These are phyloP conservation scores for Psidium friedrichsthalianum DNA, from an alignment of 345 rosid genomes.

Conservation along the genomic window DNA sequence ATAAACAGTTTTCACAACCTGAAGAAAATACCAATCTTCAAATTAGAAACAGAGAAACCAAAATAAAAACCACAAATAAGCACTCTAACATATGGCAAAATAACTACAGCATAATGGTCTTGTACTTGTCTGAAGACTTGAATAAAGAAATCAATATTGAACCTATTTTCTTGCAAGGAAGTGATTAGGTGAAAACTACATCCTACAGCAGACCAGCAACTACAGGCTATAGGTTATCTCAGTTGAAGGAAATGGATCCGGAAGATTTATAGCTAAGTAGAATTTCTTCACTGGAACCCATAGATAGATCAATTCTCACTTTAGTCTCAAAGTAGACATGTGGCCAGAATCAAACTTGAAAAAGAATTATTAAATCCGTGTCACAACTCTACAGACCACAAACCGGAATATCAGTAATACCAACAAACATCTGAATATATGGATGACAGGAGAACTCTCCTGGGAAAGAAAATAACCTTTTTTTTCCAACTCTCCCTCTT, in stretches of 20 bases:
- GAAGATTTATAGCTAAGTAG: not conserved
- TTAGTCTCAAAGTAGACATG: not conserved
- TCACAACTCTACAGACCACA: not conserved
- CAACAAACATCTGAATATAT: not conserved
- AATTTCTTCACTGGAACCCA: not conserved
- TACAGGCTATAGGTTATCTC: not conserved
- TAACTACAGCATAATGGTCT: not conserved
- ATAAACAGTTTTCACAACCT: conserved; percentile 94
- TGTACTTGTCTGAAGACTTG: not conserved
- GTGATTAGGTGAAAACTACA: not conserved
- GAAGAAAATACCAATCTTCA: not conserved
- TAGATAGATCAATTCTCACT: not conserved
- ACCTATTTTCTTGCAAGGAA: not conserved
- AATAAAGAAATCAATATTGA: not conserved
- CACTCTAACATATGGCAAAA: not conserved
- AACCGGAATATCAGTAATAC: not conserved
- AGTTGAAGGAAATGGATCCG: not conserved
- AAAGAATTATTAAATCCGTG: not conserved
- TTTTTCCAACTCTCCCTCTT: not conserved
- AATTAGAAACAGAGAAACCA: not conserved
- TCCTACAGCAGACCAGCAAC: not conserved
- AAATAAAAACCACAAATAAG: not conserved
- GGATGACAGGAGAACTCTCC: not conserved
- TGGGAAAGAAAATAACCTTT: not conserved
- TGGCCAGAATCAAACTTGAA: not conserved